Conservation (phyloP, 106 monocot species). For the Allium cepa region DNA sequence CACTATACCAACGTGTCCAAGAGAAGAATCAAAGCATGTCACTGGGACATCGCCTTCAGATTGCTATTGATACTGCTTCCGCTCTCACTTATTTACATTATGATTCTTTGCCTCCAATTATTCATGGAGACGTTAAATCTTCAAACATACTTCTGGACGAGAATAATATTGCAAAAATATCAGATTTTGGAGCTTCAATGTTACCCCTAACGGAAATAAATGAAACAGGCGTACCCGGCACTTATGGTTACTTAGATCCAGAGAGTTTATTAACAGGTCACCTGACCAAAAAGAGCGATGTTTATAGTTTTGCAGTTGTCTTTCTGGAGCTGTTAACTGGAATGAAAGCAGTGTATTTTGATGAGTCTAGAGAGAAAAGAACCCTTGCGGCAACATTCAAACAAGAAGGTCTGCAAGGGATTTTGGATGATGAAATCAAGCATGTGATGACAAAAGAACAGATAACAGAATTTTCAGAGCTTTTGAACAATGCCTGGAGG, state of each 20-base stretch:
- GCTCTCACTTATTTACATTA: slow-evolving; percentile 46
- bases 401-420: not conserved
- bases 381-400: not conserved
- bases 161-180: slow-evolving; percentile 16
- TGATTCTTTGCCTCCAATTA: slow-evolving; percentile 14
- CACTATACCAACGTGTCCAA: slow-evolving; percentile 12
- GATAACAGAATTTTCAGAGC: not conserved
- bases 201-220: not conserved
- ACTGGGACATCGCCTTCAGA: slow-evolving; percentile 16
- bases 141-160: slow-evolving; percentile 27
- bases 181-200: slow-evolving; percentile 44
- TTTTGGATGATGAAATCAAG: slow-evolving; percentile 6
- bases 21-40: not conserved
- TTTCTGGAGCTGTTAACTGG: not conserved
- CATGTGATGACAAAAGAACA: not conserved
- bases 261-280: not conserved
- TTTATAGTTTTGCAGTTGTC: slow-evolving; percentile 3
- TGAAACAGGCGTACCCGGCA: slow-evolving; percentile 1
- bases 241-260: slow-evolving; percentile 2
- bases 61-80: slow-evolving; percentile 28
- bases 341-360: not conserved
- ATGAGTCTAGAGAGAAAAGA: not conserved
- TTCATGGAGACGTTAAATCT: slow-evolving; percentile 47
- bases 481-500: not conserved
- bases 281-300: not conserved